A percentile compares a stretch with the other conserved stretches of the same genome.
Evolutionary conservation across 495 filamentous ascomycete genomes (phyloP).

Genomic region (Penicillium cinerascens): DNA sequence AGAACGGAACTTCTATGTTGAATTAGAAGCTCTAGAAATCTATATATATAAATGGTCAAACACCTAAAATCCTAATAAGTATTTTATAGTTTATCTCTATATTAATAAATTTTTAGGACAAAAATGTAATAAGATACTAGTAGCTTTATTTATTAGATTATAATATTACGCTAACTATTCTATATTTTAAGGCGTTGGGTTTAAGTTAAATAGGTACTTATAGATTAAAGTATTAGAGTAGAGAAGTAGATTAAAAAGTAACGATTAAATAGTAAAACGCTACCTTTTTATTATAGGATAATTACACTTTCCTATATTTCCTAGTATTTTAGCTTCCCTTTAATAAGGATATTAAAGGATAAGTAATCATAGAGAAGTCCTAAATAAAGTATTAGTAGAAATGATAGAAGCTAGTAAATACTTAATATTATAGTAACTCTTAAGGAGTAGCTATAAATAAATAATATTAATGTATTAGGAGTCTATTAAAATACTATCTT

Average conservation of each 20-base stretch:
- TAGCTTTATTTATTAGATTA: neutral
- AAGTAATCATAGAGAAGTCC: too few species aligned
- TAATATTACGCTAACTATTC: neutral
- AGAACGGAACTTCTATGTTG: too few species aligned
- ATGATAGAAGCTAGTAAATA: neutral
- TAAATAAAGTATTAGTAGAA: conserved; percentile 2
- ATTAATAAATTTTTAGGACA: too few species aligned
- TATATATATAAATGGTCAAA: too few species aligned
- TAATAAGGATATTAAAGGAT: neutral
- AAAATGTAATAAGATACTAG: neutral
- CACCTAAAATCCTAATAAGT: too few species aligned
- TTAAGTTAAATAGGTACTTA: neutral
- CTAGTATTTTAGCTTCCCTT: neutral
- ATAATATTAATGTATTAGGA: too few species aligned
- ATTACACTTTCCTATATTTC: neutral
- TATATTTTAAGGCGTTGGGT: neutral
- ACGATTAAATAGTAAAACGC: neutral
- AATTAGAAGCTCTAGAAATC: too few species aligned
- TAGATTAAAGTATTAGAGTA: neutral
- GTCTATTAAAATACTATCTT: too few species aligned
- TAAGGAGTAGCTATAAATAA: neutral
- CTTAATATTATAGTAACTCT: conserved; percentile 1
- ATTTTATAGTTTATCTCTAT: neutral
- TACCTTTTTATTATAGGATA: neutral
- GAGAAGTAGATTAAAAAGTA: neutral